Evolutionary conservation across 2,329 filamentous ascomycete genomes (phyloP).

Genomic region (Diplodia mutila): DNA sequence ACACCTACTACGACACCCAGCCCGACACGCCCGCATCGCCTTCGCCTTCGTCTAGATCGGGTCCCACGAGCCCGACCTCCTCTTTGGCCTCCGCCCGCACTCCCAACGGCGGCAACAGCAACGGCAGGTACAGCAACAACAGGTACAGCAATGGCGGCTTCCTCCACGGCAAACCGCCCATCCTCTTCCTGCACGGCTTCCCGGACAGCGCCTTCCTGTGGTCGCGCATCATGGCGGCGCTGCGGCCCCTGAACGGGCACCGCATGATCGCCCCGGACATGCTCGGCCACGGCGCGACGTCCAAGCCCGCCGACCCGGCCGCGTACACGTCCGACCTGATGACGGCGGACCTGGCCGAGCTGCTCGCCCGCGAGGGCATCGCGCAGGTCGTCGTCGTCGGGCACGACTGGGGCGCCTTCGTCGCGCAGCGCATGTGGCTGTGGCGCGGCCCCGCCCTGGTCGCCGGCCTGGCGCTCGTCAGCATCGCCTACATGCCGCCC

Average conservation of each 20-base stretch:
- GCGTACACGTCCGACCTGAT: conserved; percentile 26
- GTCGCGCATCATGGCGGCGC: conserved; percentile 44
- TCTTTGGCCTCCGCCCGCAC: not conserved
- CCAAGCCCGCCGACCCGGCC: conserved; percentile 30
- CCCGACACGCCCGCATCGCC: not conserved
- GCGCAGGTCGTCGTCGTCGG: conserved; percentile 47
- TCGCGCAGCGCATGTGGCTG: conserved; percentile 49
- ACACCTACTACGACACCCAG: conserved; percentile 26
- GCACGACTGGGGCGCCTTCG: conserved; percentile 55
- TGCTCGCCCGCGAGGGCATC: conserved; percentile 33
- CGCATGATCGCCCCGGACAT: conserved; percentile 43
- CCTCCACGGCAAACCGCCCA: conserved; percentile 14
- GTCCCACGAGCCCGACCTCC: not conserved
- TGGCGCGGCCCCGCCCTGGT: conserved; percentile 46
- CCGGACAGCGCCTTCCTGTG: conserved; percentile 51
- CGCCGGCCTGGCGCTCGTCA: conserved; percentile 48
- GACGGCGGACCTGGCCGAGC: conserved; percentile 25
- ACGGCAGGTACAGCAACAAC: not conserved
- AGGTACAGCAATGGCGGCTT: not conserved
- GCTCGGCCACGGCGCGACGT: conserved; percentile 40
- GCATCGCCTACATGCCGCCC: conserved; percentile 49
- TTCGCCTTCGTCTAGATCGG: not conserved
- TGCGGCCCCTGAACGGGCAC: conserved; percentile 43
- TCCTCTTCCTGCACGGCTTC: conserved; percentile 52
- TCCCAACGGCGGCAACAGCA: not conserved